These are phyloP conservation scores for Anthracocystis walkeri DNA, from an alignment of 1,284 basidiomycete species.

Conservation along the genomic window DNA sequence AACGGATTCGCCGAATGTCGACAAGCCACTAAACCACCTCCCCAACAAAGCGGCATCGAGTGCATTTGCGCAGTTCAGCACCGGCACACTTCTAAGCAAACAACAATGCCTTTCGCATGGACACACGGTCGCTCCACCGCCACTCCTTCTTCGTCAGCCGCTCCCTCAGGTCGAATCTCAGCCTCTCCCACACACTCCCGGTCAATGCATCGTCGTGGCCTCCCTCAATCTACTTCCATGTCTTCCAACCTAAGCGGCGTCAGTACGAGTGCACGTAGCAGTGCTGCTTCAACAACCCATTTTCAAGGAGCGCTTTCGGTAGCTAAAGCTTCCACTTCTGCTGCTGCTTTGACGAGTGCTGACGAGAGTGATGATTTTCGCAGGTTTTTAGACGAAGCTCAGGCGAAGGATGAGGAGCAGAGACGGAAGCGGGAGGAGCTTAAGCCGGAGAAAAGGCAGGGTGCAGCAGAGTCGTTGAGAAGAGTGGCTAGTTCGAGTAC, in stretches of 20 bases:
- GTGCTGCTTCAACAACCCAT: conserved; percentile 19
- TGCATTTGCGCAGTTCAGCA: no score
- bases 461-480: conserved; percentile 37
- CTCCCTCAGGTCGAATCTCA: conserved; percentile 35
- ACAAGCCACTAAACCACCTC: no score
- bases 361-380: conserved; percentile 44
- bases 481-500: conserved; percentile 40
- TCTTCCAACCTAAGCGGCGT: conserved; percentile 31
- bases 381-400: conserved; percentile 30
- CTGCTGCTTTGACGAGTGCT: conserved; percentile 24
- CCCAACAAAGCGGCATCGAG: no score
- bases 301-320: conserved; percentile 7
- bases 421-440: conserved; percentile 12
- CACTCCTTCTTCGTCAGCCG: conserved; percentile 9
- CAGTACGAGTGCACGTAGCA: conserved; percentile 20
- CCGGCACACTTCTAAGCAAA: no score
- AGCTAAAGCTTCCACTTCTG: conserved; percentile 30
- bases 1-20: no score
- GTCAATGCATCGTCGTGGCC: conserved; percentile 15
- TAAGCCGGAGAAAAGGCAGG: not conserved
- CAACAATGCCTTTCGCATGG: conserved; percentile 32
- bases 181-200: conserved; percentile 23
- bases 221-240: conserved; percentile 30
- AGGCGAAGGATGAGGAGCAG: conserved; percentile 18
- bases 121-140: conserved; percentile 17